These are phyloP conservation scores for Pneumocystis murina DNA, from an alignment of 1,139 yeast genomes.

Conservation along the genomic window DNA sequence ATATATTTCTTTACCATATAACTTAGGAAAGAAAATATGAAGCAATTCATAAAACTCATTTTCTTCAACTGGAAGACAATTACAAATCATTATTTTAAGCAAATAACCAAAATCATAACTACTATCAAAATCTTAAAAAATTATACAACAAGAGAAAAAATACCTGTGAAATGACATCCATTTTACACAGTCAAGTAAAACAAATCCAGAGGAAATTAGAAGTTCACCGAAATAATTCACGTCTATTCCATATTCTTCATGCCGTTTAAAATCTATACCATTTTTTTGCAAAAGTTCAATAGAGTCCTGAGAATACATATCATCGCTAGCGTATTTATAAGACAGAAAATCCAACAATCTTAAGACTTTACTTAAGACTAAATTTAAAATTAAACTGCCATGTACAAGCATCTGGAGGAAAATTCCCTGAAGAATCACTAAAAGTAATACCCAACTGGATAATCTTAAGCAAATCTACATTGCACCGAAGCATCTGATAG, in stretches of 20 bases:
- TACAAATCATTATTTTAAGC: slow-evolving; percentile 59
- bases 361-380: slow-evolving; percentile 30
- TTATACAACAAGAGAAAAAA: background rate
- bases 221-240: slow-evolving; percentile 70
- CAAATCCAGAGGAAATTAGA: slow-evolving; percentile 71
- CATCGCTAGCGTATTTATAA: slow-evolving; percentile 22
- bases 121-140: slow-evolving; percentile 12
- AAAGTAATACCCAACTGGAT: slow-evolving; percentile 81
- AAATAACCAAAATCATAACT: slow-evolving; percentile 93
- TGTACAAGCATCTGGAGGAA: slow-evolving; percentile 48
- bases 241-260: slow-evolving; percentile 65
- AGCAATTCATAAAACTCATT: slow-evolving; percentile 65
- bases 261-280: slow-evolving; percentile 68
- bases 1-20: slow-evolving; percentile 44
- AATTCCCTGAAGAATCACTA: slow-evolving; percentile 61
- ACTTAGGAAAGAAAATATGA: slow-evolving; percentile 58
- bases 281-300: slow-evolving; percentile 62
- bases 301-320: slow-evolving; percentile 73
- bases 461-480: slow-evolving; percentile 71
- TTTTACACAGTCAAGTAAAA: slow-evolving; percentile 53
- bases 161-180: slow-evolving; percentile 83
- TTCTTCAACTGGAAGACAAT: slow-evolving; percentile 66
- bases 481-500: slow-evolving; percentile 83
- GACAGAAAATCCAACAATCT: slow-evolving; percentile 15
- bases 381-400: slow-evolving; percentile 93